Base-by-base conservation (phyloP, 163 green algal genomes). In the Dunaliella salina region DNA sequence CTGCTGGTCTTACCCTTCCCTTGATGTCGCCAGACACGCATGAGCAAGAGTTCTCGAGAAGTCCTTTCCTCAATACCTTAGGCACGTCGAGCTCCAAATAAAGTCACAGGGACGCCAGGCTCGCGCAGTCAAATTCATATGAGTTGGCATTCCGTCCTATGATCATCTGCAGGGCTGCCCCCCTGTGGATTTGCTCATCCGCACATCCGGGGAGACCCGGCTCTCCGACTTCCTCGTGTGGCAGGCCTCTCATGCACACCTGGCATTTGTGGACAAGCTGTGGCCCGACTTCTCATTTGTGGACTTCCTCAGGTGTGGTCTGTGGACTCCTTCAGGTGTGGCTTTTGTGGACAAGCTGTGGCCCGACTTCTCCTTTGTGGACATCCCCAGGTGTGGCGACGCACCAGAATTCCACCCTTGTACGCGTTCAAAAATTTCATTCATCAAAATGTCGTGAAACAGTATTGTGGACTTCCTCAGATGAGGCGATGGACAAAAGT, bases 201-300 rank as follows among this genome's bases (percentile, higher is more conserved):
- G 96, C 25, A 99, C 96, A 1, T 97, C 93, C 0, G 96, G 96
- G 0, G 96, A 99, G 90, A 92, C 90, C 20, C 92, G 96, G 12
- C 94, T 99, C 15, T 96, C 90, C 17, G 96, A 99, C 91, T 99
- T 98, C 83, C 79, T 99, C 87, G 88, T 97, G 32, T 97, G 95
- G 93, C 97, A 99, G 88, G 83, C 81, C n/a, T 75, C 71, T 33
- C 75, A 89, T 67, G 93, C 95, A 30, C 88, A 94, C 30, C 91
- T 98, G 17, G 82, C 87, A 17, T 98, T 97, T 85, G 89, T 92
- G 4, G 80, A 90, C 26, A 88, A 84, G 32, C 33, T 97, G 81
- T 97, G 94, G 95, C 95, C 95, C 0, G 92, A 96, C 32, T 93
- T 97, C 81, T 91, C 90, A 1, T 96, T 95, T 83, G 78, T 89